Evolutionary conservation across 805 yeast species (phyloP).

Genomic region (Ogataea zsoltii): DNA sequence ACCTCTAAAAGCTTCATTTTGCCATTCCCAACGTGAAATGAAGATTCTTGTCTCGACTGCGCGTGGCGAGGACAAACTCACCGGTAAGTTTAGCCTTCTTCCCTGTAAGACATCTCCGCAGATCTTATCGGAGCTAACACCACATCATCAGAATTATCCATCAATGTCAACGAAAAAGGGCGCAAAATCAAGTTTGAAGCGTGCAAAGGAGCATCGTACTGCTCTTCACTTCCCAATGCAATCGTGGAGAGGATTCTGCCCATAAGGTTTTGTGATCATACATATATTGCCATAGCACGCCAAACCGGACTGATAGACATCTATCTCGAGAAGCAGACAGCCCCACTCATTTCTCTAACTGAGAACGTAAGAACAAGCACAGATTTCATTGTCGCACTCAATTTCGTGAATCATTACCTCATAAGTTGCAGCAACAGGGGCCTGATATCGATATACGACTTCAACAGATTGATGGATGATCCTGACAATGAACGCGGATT

Average conservation of each 20-base stretch:
- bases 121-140: conserved; percentile 15
- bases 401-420: conserved; percentile 17
- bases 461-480: conserved; percentile 12
- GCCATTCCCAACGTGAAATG: conserved; percentile 8
- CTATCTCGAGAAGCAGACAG: conserved; percentile 8
- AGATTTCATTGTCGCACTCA: conserved; percentile 25
- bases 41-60: conserved; percentile 24
- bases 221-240: conserved; percentile 11
- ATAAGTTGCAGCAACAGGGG: conserved; percentile 29
- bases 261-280: conserved; percentile 5
- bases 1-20: no score
- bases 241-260: conserved; percentile 19
- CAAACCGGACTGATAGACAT: conserved; percentile 24
- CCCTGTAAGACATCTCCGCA: neutral
- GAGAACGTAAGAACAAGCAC: conserved; percentile 19
- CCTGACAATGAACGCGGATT: conserved; percentile 15
- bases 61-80: conserved; percentile 19
- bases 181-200: conserved; percentile 7
- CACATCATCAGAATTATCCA: conserved; percentile 13
- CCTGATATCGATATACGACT: conserved; percentile 21
- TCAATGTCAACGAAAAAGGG: conserved; percentile 6
- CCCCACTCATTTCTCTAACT: conserved; percentile 14
- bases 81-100: conserved; percentile 17
- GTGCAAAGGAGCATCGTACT: conserved; percentile 5
- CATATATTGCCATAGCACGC: conserved; percentile 20